phyloP scores from a whole-genome alignment of 225 moss, liverwort and hornwort genomes.

The Marchantia polymorpha region DNA sequence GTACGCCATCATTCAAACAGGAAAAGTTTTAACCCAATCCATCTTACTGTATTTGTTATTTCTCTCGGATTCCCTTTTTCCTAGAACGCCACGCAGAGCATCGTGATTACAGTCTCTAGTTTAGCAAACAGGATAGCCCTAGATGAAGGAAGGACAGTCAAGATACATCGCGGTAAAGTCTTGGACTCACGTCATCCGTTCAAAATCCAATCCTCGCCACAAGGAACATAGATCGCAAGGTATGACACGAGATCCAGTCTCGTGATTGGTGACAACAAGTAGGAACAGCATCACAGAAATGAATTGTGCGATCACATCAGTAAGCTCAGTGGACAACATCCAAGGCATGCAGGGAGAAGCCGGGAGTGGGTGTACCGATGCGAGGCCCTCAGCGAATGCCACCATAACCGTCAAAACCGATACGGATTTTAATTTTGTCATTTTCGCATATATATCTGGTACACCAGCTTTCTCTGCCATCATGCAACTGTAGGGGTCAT shows the following conservation, averaged over 20 bases:
- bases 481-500: neutral
- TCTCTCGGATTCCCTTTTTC: neutral
- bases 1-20: neutral
- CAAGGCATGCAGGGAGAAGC: neutral
- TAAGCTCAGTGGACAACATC: neutral
- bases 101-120: neutral
- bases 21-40: neutral
- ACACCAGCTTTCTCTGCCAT: slow-evolving; percentile 66
- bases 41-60: neutral
- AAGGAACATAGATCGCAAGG: neutral
- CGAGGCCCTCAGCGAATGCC: slow-evolving; percentile 68
- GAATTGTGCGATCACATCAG: neutral
- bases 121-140: neutral
- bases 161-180: neutral
- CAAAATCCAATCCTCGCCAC: too few species aligned
- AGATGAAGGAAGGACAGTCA: neutral
- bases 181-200: neutral
- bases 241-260: neutral
- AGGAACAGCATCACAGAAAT: neutral
- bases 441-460: slow-evolving; percentile 44
- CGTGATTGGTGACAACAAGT: neutral
- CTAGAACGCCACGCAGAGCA: too few species aligned
- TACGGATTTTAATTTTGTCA: slow-evolving; percentile 54
- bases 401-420: slow-evolving; percentile 88
- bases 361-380: slow-evolving; percentile 49